Base-by-base conservation (phyloP, 176 grass and related monocot species). In the Oryza meridionalis region DNA sequence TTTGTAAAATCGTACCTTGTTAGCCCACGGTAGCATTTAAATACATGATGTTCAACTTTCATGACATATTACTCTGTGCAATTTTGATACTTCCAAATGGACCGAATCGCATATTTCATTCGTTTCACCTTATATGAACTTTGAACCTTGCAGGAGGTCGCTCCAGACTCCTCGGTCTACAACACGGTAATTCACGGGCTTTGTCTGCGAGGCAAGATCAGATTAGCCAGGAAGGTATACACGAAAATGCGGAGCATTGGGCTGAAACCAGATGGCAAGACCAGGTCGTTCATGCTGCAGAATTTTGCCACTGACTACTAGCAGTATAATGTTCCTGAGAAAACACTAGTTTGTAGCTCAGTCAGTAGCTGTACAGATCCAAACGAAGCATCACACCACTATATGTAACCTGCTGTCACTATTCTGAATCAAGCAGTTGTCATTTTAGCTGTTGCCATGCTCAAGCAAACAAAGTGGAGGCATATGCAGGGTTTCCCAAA, bases 251-350 rank as follows among this genome's bases (percentile, higher is more conserved):
- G 83, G 17, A 90, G 78, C 69, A 85, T 93, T 77, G 92, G 87
- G 17, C 86, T 98, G 55, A 86, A 79, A 85, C 85, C 91, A 19
- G 90, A 98, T 77, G 90, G 82, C 46, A 93, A 87, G 86, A 93
- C 88, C 51, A 91, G 88, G 51, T 81, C 88, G 19, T 90, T 98
- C 78, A 98, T 93, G 90, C 88, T 94, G 53, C 90, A 93, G 53
- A 72, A 98, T 76, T 86, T 94, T 13, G 75, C 77, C 0, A 26
- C 75, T 7, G 61, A 65, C 14, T 76, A 79, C 40, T 62, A 62
- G 17, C 21, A 10, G 42, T 11, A 43, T 43, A 4, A 43, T 43
- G 19, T 3, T 32, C 15, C 24, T 49, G 64, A 2, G 12, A 51
- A 69, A 44, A 21, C n/a, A 40, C 7, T 40, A 40, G 17, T n/a